These are phyloP conservation scores for Saturnispora hagleri DNA, from an alignment of 805 yeast genomes.

Conservation along the genomic window DNA sequence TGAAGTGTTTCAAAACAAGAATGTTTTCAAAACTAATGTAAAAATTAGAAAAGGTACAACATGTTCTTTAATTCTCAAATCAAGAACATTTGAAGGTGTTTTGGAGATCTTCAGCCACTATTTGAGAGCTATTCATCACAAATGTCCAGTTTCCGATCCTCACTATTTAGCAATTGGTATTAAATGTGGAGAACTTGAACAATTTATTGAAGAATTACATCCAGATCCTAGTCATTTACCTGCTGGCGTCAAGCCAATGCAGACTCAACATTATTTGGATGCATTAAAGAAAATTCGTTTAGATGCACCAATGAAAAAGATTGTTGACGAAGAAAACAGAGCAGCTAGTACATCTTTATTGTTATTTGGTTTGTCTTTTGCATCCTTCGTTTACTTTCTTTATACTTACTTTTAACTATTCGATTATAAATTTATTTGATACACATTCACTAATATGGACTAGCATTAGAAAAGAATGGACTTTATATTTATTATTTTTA, in stretches of 20 bases:
- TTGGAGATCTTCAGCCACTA: constrained; percentile 69
- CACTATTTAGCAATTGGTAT: constrained; percentile 77
- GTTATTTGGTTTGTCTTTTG: constrained; percentile 17
- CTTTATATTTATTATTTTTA: background rate
- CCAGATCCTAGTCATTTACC: constrained; percentile 51
- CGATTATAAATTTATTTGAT: background rate
- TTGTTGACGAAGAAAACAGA: constrained; percentile 15
- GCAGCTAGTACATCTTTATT: constrained; percentile 13
- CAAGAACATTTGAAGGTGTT: constrained; percentile 69
- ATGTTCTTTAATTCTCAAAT: constrained; percentile 59
- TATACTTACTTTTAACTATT: constrained; percentile 4
- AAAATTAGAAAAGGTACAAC: constrained; percentile 90
- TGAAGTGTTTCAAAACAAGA: constrained; percentile 70
- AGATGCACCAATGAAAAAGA: constrained; percentile 20
- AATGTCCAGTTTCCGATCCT: constrained; percentile 74
- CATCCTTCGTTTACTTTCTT: constrained; percentile 12
- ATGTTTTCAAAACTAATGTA: constrained; percentile 60
- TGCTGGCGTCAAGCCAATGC: constrained; percentile 36
- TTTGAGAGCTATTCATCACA: constrained; percentile 66
- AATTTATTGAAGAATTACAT: constrained; percentile 69
- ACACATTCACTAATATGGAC: background rate
- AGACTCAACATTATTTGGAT: constrained; percentile 39
- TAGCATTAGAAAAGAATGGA: background rate
- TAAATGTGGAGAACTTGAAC: constrained; percentile 82
- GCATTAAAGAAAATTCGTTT: constrained; percentile 35